Conservation (phyloP, 2,329 filamentous ascomycete genomes). For the Talaromyces sp. region DNA sequence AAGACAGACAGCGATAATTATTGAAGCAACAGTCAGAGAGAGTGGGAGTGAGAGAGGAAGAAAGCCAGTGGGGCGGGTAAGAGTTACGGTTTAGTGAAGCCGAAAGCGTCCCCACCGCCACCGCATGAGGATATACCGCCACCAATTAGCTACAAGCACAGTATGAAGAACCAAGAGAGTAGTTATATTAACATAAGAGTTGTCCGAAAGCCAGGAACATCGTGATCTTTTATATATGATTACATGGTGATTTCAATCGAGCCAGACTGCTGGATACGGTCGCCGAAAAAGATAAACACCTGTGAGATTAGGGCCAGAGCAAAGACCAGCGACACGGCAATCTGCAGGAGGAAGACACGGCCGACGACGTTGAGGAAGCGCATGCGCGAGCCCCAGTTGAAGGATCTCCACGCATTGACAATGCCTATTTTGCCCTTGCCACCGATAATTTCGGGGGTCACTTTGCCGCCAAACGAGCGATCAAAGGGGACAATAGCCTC, state of each 20-base stretch:
- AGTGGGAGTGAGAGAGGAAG: background rate
- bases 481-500: conserved; percentile 89
- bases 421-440: conserved; percentile 68
- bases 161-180: background rate
- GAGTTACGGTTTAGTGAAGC: background rate
- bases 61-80: background rate
- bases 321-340: conserved; percentile 47
- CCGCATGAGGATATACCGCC: conserved; percentile 5
- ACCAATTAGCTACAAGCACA: background rate
- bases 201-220: background rate
- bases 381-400: conserved; percentile 66
- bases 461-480: conserved; percentile 73
- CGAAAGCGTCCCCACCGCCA: conserved; percentile 13
- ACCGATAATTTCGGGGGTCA: conserved; percentile 69
- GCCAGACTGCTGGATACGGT: conserved; percentile 15
- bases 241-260: conserved; percentile 6
- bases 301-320: conserved; percentile 50
- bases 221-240: background rate
- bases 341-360: conserved; percentile 62
- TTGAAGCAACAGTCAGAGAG: background rate
- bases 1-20: background rate
- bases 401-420: conserved; percentile 72
- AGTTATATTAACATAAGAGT: background rate
- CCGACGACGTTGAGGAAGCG: conserved; percentile 69
- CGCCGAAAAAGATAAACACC: conserved; percentile 45